Percentiles rank a stretch among this genome's conserved stretches.
phyloP scores from a whole-genome alignment of 768 basidiomycete genomes.

The Pisolithus tinctorius region DNA sequence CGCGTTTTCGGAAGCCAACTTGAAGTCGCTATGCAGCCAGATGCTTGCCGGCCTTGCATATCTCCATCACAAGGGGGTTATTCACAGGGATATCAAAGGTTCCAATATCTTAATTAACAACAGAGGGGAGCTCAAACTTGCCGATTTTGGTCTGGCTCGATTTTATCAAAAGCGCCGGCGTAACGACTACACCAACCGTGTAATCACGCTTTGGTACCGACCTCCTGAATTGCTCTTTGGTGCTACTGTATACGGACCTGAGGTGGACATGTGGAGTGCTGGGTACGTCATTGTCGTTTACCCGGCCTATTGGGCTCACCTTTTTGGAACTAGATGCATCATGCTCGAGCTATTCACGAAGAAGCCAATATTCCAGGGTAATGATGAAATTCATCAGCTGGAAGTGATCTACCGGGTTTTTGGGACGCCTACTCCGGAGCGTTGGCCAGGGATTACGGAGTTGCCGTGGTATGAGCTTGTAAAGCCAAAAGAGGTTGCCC shows the following conservation, averaged over 20 bases:
- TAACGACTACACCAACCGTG: constrained; percentile 97
- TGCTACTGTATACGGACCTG: constrained; percentile 92
- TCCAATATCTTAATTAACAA: constrained; percentile 95
- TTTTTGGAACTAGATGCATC: constrained; percentile 63
- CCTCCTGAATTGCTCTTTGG: constrained; percentile 94
- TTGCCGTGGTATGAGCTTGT: constrained; percentile 99
- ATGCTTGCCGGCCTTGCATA: constrained; percentile 95
- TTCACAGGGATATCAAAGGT: constrained; percentile 98
- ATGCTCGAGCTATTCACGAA: constrained; percentile 96
- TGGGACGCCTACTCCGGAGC: constrained; percentile 78
- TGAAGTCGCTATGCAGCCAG: constrained; percentile 93
- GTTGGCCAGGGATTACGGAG: constrained; percentile 77
- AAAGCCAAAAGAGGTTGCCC: constrained; percentile 71
- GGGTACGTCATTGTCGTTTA: constrained; percentile 50
- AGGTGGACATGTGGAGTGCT: constrained; percentile 99
- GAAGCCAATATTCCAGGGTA: constrained; percentile 96
- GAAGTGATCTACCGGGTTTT: constrained; percentile 88
- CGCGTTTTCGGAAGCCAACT: constrained; percentile 74
- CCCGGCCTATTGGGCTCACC: background rate
- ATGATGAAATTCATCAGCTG: constrained; percentile 95
- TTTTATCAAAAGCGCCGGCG: constrained; percentile 89
- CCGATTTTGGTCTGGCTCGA: constrained; percentile 94
- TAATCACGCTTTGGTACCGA: constrained; percentile 98
- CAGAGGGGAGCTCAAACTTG: constrained; percentile 89
- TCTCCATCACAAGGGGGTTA: constrained; percentile 91